Conservation (phyloP, 192 early-diverging fungal genomes). For the Glomus cerebriforme region DNA sequence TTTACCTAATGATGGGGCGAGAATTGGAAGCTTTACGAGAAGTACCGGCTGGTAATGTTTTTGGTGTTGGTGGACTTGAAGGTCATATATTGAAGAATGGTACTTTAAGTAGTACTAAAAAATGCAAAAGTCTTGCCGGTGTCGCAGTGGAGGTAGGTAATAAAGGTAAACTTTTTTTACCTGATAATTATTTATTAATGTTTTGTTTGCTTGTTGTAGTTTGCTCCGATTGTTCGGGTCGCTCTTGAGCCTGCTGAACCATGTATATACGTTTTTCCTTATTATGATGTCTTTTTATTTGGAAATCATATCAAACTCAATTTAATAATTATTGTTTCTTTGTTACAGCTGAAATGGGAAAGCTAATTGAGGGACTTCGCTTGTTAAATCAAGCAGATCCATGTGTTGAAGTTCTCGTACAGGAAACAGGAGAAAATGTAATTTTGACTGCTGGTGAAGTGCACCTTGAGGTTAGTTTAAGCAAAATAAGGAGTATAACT, state of each 20-base stretch:
- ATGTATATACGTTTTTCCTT: slow-evolving; percentile 38
- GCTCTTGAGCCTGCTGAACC: slow-evolving; percentile 94
- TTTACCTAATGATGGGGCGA: slow-evolving; percentile 97
- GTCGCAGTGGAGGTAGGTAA: slow-evolving; percentile 47
- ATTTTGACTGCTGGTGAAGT: slow-evolving; percentile 96
- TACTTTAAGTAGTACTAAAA: slow-evolving; percentile 75
- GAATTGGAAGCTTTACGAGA: slow-evolving; percentile 81
- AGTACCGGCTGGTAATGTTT: slow-evolving; percentile 95
- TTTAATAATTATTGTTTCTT: not conserved
- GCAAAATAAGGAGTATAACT: not conserved
- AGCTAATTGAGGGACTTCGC: slow-evolving; percentile 83
- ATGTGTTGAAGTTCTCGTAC: slow-evolving; percentile 85
- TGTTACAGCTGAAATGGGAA: slow-evolving; percentile 70
- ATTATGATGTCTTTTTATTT: not conserved
- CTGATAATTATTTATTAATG: not conserved
- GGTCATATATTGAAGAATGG: slow-evolving; percentile 93
- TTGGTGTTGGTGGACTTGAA: slow-evolving; percentile 90
- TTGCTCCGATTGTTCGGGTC: slow-evolving; percentile 93
- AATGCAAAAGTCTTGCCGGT: slow-evolving; percentile 78
- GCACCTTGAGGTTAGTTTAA: slow-evolving; percentile 75
- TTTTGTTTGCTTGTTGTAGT: slow-evolving; percentile 27
- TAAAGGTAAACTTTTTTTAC: not conserved
- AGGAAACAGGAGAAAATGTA: slow-evolving; percentile 96
- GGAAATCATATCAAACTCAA: not conserved
- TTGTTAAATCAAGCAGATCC: slow-evolving; percentile 95